phyloP scores from a whole-genome alignment of 257 asterid genomes.

The Solanum tarijense region DNA sequence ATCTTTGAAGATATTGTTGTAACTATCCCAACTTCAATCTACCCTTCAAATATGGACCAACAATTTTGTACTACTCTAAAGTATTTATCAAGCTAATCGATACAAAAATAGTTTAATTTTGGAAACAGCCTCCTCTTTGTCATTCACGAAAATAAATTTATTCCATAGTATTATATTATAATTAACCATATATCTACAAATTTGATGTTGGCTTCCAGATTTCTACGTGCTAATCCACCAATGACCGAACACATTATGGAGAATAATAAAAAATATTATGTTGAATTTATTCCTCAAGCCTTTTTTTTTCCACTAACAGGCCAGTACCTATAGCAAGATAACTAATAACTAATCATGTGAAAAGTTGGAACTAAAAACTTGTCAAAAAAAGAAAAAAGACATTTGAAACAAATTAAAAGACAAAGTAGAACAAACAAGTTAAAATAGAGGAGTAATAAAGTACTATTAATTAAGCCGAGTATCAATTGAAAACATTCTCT shows the following conservation, averaged over 20 bases:
- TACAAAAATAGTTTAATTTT: background rate
- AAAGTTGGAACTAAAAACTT: background rate
- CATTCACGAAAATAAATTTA: background rate
- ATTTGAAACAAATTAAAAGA: background rate
- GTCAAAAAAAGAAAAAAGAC: background rate
- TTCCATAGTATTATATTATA: background rate
- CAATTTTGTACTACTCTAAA: background rate
- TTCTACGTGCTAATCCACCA: background rate
- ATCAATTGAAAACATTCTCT: too few relatives aligned
- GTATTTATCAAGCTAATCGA: background rate
- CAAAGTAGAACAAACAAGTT: too few relatives aligned
- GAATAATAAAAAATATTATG: background rate
- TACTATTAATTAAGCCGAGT: background rate
- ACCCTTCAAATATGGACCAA: background rate
- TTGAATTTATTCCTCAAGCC: background rate
- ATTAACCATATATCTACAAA: background rate
- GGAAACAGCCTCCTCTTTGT: background rate
- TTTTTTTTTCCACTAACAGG: background rate
- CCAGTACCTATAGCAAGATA: background rate
- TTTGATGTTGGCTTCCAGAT: background rate
- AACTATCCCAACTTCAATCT: background rate
- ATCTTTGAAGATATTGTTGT: background rate
- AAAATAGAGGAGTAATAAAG: too few relatives aligned
- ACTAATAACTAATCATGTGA: background rate
- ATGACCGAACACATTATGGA: background rate